Evolutionary conservation across 2,329 filamentous ascomycete species (phyloP).

Genomic region (Stachybotrys echinatus): DNA sequence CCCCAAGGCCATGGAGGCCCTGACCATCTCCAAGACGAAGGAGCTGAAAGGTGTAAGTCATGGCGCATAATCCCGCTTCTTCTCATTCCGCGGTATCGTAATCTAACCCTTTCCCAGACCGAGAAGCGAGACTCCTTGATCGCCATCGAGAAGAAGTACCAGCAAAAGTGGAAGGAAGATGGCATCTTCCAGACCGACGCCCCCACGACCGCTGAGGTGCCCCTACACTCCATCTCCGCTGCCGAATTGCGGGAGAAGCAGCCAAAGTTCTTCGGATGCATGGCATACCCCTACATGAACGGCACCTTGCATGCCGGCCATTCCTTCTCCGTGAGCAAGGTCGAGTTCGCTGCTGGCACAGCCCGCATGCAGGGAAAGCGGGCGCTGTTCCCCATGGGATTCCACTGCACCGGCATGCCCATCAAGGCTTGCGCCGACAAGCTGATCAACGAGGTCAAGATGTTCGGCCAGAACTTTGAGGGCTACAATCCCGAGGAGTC

Average conservation of each 20-base stretch:
- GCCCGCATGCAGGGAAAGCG: constrained; percentile 87
- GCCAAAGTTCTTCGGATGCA: constrained; percentile 81
- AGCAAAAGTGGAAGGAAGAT: constrained; percentile 53
- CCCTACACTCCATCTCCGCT: constrained; percentile 66
- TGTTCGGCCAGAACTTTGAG: constrained; percentile 85
- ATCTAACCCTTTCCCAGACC: constrained; percentile 44
- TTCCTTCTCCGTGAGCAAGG: constrained; percentile 85
- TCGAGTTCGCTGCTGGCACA: constrained; percentile 86
- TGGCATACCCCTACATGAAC: constrained; percentile 67
- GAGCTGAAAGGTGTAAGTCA: constrained; percentile 51
- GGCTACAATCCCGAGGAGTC: constrained; percentile 61
- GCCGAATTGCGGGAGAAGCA: constrained; percentile 72
- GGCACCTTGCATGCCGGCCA: constrained; percentile 87
- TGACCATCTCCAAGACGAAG: constrained; percentile 53
- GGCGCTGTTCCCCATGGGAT: constrained; percentile 84
- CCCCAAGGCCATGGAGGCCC: constrained; percentile 44
- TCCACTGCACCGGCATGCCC: constrained; percentile 90
- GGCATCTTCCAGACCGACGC: constrained; percentile 79
- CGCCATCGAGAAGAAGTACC: constrained; percentile 85
- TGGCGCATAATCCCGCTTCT: neutral
- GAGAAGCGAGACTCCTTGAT: constrained; percentile 83
- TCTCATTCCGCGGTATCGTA: neutral
- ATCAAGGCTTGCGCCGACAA: constrained; percentile 98
- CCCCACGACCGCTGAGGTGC: constrained; percentile 71
- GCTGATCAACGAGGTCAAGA: constrained; percentile 79